Base-by-base conservation (phyloP, 2,329 filamentous ascomycete genomes). In the Diaporthe nobilis region DNA sequence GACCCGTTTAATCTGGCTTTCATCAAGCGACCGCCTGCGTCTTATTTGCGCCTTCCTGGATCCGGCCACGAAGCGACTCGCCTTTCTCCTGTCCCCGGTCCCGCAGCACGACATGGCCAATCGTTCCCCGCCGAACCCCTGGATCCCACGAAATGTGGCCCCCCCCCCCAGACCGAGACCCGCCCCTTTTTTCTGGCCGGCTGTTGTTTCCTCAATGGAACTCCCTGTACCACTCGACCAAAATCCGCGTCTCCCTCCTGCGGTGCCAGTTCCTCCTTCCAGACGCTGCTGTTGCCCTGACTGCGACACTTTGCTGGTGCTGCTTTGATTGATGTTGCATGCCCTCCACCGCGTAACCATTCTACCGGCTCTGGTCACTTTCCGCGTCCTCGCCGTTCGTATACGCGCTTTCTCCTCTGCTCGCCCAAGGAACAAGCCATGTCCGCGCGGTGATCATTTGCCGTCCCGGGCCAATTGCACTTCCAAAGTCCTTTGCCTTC, bases 321-420 rank as follows among this genome's bases (percentile, higher is more conserved):
- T 73, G 57, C 58, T 75, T 72, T 75, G 65, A 68, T 65, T 68
- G 63, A 72, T 76, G 72, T 76, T 75, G 72, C 75, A 75, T 55
- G 49, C 61, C 49, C 70, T 51, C 25, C 61, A 25, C 34, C 65
- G 49, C 65, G 65, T 70, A 55, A 70, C 65, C 15, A 28, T 70
- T 70, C n/a, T 72, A 58, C 63, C 75, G 67, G 68, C 72, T 67
- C 58, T 68, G 65, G 65, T 76, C 65, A 71, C 65, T 55, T 47
- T 73, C 28, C 71, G 71, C 58, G n/a, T 42, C 49, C 37, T 55
- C 39, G 60, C 71, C 37, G n/a, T 57, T 44, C 71, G 71, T 65
- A 63, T 22, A 20, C 47, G 65, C 65, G 22, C 47, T 39, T 39
- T 37, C 15, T 70, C 65, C 49, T 55, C 47, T 25, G 55, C 70